phyloP scores from a whole-genome alignment of 2,329 filamentous ascomycete species.

The Ceratocystis destructans region DNA sequence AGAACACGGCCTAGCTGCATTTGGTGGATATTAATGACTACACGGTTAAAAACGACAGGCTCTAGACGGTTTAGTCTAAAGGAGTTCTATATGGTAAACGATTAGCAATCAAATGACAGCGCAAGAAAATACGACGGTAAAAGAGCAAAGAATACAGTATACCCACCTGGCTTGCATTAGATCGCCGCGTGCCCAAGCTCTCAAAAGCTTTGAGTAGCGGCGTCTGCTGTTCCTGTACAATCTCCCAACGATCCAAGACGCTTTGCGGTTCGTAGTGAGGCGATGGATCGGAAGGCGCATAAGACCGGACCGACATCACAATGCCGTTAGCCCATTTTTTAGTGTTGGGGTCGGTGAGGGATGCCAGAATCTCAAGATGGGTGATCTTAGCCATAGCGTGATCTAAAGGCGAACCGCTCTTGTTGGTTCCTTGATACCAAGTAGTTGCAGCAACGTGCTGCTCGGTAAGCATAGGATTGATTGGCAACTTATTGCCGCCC shows the following conservation, averaged over 20 bases:
- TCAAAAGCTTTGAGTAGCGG: constrained; percentile 63
- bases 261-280: constrained; percentile 55
- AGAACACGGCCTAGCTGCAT: constrained; percentile 59
- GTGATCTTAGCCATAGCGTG: constrained; percentile 51
- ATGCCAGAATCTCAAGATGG: constrained; percentile 59
- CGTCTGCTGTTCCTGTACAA: constrained; percentile 52
- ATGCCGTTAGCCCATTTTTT: constrained; percentile 32
- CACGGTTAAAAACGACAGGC: constrained; percentile 51
- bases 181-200: constrained; percentile 52
- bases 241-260: constrained; percentile 70
- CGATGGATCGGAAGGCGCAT: constrained; percentile 24
- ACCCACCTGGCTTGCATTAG: constrained; percentile 23
- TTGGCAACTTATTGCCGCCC: constrained; percentile 33
- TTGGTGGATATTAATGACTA: constrained; percentile 53
- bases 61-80: constrained; percentile 48
- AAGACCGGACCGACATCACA: constrained; percentile 18
- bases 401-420: constrained; percentile 31
- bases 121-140: not conserved
- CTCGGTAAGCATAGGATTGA: constrained; percentile 42
- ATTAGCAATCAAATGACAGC: constrained; percentile 19
- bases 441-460: constrained; percentile 44
- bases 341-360: constrained; percentile 41
- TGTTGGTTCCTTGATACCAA: constrained; percentile 39
- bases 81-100: constrained; percentile 20
- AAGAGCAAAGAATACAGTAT: not conserved